Evolutionary conservation across 257 asterid species (phyloP), one percentile per base, ranked within the genome.

Genomic region (Primulina tabacum): DNA sequence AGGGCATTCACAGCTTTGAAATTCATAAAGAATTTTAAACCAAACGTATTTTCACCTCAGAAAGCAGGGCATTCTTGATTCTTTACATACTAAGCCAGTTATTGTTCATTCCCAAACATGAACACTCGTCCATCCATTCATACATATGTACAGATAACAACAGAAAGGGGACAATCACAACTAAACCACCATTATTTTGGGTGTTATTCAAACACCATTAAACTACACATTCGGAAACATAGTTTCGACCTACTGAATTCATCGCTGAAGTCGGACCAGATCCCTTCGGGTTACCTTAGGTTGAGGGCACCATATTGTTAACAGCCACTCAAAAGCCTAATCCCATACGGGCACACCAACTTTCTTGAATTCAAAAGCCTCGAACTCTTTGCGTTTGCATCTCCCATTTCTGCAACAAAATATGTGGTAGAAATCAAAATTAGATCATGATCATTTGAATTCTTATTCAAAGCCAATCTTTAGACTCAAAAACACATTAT

Each of bases 241-340:
- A 62, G 69, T 60, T 73, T 73, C 67, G 71, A 66, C 56, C 56
- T 62, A 35, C 40, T 67, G 73, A 59, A 74, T 61, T 76, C 72
- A 38, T 62, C 70, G 82, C 77, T 77, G 71, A 57, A 80, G 77
- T 68, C 77, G 80, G 76, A 79, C 34, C 33, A 6, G 38, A 34
- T 61, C 40, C 71, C 71, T 64, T 69, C 64, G 79, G 89, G 80
- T 80, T 71, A 77, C 35, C 80, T 82, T 80, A 26, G 89, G 88
- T 66, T 72, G 84, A 73, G 87, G 84, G 83, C 79, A 68, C 35
- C 17, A 70, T 75, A 77, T 79, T 60, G 40, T 72, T 69, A 68
- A 60, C 72, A 77, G 77, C 78, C 88, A 77, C 89, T 75, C 81
- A 75, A 78, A 79, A 75, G 76, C 89, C 81, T 71, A 60, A 71